phyloP scores from a whole-genome alignment of 108 stramenopile species.

The Cyclotella choctawhatcheeana region DNA sequence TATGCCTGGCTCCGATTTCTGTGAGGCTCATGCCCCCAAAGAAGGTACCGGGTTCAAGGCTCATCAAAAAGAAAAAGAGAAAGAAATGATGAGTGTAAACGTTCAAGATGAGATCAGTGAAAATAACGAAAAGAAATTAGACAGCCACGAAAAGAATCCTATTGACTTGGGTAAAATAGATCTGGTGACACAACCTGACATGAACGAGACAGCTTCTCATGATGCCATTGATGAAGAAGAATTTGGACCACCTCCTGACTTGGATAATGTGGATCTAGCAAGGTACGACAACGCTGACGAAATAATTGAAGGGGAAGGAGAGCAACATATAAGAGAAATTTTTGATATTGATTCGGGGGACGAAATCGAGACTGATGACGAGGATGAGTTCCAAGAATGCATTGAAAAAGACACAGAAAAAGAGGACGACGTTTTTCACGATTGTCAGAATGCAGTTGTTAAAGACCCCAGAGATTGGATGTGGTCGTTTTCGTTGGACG shows the following conservation, averaged over 20 bases:
- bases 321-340: slow-evolving; percentile 49
- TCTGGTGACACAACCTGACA: background rate
- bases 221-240: background rate
- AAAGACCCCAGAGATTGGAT: slow-evolving; percentile 40
- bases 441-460: background rate
- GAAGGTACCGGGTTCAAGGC: slow-evolving; percentile 16
- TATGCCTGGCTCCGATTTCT: slow-evolving; percentile 25
- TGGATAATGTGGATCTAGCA: slow-evolving; percentile 13
- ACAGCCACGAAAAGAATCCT: no score
- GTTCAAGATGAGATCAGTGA: background rate
- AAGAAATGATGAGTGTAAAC: background rate
- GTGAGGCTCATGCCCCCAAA: slow-evolving; percentile 32
- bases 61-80: slow-evolving; percentile 9
- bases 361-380: slow-evolving; percentile 12
- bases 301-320: slow-evolving; percentile 31
- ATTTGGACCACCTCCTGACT: slow-evolving; percentile 21
- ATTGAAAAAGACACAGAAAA: slow-evolving; percentile 10
- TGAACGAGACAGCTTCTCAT: background rate
- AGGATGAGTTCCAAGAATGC: slow-evolving; percentile 12
- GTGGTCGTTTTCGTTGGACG: slow-evolving; percentile 44
- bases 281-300: slow-evolving; percentile 35
- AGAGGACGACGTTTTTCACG: slow-evolving; percentile 1
- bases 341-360: slow-evolving; percentile 49
- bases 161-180: no score
- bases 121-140: background rate